These are phyloP conservation scores for Fusarium protoensiforme DNA, from an alignment of 2,329 filamentous ascomycete species.

Conservation along the genomic window DNA sequence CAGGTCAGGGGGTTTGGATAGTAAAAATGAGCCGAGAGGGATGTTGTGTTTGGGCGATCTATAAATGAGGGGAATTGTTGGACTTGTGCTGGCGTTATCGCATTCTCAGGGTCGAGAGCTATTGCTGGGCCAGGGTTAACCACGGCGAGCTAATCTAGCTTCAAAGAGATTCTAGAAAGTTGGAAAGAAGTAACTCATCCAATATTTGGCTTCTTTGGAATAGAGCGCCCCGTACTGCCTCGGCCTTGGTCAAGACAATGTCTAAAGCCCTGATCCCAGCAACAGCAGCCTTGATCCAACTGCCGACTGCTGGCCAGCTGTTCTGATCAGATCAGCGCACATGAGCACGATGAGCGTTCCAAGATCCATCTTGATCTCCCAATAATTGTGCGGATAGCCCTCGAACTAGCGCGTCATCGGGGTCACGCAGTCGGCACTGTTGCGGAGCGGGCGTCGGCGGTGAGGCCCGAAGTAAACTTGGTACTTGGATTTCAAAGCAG, in stretches of 20 bases:
- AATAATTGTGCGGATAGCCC: background rate
- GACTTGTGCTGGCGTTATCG: background rate
- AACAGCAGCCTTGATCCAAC: background rate
- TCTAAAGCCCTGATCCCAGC: background rate
- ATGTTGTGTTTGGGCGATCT: background rate
- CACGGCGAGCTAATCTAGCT: background rate
- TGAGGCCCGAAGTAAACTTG: slow-evolving; percentile 17
- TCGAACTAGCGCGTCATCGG: slow-evolving; percentile 34
- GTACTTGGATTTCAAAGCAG: background rate
- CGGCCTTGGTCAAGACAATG: background rate
- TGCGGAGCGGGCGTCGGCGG: slow-evolving; percentile 16
- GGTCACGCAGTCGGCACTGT: slow-evolving; percentile 10
- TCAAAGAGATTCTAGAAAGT: background rate
- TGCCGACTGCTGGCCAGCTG: background rate
- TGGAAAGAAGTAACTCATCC: background rate
- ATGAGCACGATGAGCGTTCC: background rate
- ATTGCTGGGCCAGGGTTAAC: background rate
- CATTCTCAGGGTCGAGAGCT: background rate
- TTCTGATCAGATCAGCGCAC: background rate
- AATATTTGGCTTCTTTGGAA: background rate
- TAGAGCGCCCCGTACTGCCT: background rate
- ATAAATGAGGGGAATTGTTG: background rate
- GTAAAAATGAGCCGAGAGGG: background rate
- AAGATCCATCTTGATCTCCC: background rate
- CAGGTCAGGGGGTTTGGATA: background rate